Conservation (phyloP, 2,329 filamentous ascomycete genomes). For the Thielaviopsis musarum region DNA sequence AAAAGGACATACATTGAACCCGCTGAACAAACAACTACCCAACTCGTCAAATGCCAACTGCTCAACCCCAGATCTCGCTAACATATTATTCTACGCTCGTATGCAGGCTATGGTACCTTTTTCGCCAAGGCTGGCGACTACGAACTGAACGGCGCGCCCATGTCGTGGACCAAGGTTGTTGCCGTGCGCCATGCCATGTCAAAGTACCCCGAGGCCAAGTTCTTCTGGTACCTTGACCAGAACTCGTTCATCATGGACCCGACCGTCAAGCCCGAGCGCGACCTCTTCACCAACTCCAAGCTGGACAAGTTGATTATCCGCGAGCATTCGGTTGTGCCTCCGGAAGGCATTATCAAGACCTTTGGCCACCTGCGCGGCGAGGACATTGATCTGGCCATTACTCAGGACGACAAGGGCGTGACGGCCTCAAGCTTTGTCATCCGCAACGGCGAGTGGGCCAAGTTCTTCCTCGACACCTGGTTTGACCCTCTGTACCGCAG, state of each 20-base stretch:
- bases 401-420: constrained; percentile 70
- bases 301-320: constrained; percentile 70
- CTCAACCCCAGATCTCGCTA: not conserved
- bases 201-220: constrained; percentile 57
- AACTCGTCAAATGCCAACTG: not conserved
- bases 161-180: constrained; percentile 62
- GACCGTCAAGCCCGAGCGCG: constrained; percentile 46
- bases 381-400: constrained; percentile 65
- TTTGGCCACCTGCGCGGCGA: constrained; percentile 65
- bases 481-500: constrained; percentile 84
- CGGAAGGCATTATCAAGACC: constrained; percentile 93
- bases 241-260: constrained; percentile 83
- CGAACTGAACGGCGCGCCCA: constrained; percentile 41
- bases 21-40: not conserved
- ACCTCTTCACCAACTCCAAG: constrained; percentile 48
- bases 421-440: constrained; percentile 64
- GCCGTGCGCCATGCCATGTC: constrained; percentile 81
- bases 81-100: not conserved
- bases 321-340: constrained; percentile 75
- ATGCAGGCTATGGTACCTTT: constrained; percentile 67
- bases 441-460: constrained; percentile 73
- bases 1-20: not conserved
- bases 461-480: constrained; percentile 89
- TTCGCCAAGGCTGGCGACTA: constrained; percentile 66
- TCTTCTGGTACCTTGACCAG: constrained; percentile 76